Percentiles rank a stretch among this genome's conserved stretches.
phyloP scores from a whole-genome alignment of 2,329 filamentous ascomycete genomes.

The Curvularia eragrostidis region DNA sequence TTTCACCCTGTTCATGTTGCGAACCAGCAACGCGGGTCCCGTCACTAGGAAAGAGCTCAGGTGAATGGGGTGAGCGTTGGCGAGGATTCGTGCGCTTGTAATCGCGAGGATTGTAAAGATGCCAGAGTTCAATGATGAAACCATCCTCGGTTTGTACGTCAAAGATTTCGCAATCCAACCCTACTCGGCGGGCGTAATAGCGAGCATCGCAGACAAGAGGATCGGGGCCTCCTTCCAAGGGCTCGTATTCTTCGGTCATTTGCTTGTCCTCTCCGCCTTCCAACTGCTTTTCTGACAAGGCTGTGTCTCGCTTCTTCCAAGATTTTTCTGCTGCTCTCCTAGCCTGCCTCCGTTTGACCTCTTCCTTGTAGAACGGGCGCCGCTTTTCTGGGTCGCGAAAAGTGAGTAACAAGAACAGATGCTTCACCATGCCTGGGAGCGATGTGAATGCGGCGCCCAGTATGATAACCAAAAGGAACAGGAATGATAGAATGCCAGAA shows the following conservation, averaged over 20 bases:
- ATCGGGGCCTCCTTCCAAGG: conserved; percentile 81
- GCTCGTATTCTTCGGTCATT: conserved; percentile 66
- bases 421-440: conserved; percentile 60
- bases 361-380: conserved; percentile 77
- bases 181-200: conserved; percentile 88
- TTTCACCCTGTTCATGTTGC: conserved; percentile 51
- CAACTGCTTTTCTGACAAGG: conserved; percentile 45
- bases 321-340: conserved; percentile 64
- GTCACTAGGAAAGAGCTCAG: conserved; percentile 65
- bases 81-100: conserved; percentile 62
- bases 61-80: conserved; percentile 62
- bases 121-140: conserved; percentile 88
- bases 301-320: conserved; percentile 63
- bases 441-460: conserved; percentile 74
- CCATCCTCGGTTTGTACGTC: conserved; percentile 92
- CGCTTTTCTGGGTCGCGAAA: conserved; percentile 65
- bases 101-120: conserved; percentile 83
- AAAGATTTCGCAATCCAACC: conserved; percentile 82
- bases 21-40: conserved; percentile 30
- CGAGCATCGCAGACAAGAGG: conserved; percentile 77
- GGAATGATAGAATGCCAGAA: conserved; percentile 77
- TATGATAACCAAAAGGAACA: conserved; percentile 78
- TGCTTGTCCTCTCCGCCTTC: conserved; percentile 48
- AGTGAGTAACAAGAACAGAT: conserved; percentile 62
- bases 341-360: conserved; percentile 64